These are phyloP conservation scores for Tulasnella sp. DNA, from an alignment of 768 basidiomycete genomes.

Conservation along the genomic window DNA sequence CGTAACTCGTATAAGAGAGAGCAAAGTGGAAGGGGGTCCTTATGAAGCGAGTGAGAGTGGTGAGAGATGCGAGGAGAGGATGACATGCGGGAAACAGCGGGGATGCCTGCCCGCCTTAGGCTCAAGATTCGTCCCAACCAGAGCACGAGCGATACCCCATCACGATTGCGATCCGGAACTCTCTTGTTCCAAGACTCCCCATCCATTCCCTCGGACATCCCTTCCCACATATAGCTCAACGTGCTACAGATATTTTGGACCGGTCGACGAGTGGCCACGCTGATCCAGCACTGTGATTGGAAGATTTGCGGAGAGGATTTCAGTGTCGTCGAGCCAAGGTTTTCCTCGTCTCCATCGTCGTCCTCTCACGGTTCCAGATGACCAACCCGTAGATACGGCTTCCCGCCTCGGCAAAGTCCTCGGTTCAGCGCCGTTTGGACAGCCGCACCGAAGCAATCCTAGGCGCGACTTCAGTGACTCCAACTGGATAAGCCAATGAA, in stretches of 20 bases:
- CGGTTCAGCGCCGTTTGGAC: not conserved
- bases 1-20: not conserved
- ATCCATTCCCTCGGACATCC: not conserved
- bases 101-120: not conserved
- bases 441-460: not conserved
- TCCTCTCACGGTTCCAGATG: not conserved
- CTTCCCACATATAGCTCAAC: not conserved
- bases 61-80: not conserved
- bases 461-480: not conserved
- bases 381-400: not conserved
- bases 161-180: not conserved
- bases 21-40: not conserved
- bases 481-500: not conserved
- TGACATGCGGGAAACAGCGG: constrained; percentile 1
- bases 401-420: not conserved
- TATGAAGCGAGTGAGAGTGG: not conserved
- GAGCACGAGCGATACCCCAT: not conserved
- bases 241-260: not conserved
- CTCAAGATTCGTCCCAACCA: constrained; percentile 4
- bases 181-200: not conserved
- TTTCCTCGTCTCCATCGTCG: not conserved
- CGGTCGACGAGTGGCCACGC: not conserved
- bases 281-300: not conserved
- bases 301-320: not conserved
- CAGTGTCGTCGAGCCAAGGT: not conserved